phyloP scores from a whole-genome alignment of 805 yeast genomes.

The Candida xyloterini region DNA sequence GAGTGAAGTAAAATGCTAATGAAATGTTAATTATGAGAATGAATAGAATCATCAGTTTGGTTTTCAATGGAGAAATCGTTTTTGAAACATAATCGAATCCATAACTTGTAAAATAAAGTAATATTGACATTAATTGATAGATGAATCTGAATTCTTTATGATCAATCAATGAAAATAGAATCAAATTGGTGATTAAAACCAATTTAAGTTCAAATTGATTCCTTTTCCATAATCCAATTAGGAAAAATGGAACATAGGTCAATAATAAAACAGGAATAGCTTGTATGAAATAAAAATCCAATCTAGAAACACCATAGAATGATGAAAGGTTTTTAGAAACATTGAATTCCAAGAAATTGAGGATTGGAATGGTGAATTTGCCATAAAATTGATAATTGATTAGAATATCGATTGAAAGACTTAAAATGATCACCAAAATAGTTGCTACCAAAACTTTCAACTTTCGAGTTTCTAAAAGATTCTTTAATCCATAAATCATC shows the following conservation, averaged over 20 bases:
- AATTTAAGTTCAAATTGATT: conserved; percentile 23
- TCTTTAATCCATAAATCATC: conserved; percentile 53
- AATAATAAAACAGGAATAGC: conserved; percentile 76
- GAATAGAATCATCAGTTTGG: conserved; percentile 7
- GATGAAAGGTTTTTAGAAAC: conserved; percentile 66
- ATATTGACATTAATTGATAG: conserved; percentile 77
- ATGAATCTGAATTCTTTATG: conserved; percentile 94
- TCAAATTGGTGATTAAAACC: conserved; percentile 40
- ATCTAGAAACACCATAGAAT: conserved; percentile 82
- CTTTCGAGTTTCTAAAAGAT: conserved; percentile 18
- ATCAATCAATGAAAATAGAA: conserved; percentile 58
- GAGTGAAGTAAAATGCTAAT: conserved; percentile 41
- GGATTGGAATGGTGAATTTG: conserved; percentile 54
- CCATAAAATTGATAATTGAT: conserved; percentile 65
- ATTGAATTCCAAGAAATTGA: conserved; percentile 74
- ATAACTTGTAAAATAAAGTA: conserved; percentile 50
- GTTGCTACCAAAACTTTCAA: conserved; percentile 5
- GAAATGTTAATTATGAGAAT: conserved; percentile 14
- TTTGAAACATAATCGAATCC: conserved; percentile 27
- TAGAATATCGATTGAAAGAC: conserved; percentile 36
- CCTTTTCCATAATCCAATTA: conserved; percentile 38
- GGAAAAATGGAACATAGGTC: conserved; percentile 60
- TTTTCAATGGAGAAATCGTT: conserved; percentile 2
- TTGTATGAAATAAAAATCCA: conserved; percentile 82
- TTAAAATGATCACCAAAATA: conserved; percentile 11